Evolutionary conservation across 192 early-diverging fungal species (phyloP), one percentile per base, ranked within the genome.

Genomic region (Coemansia sp.): DNA sequence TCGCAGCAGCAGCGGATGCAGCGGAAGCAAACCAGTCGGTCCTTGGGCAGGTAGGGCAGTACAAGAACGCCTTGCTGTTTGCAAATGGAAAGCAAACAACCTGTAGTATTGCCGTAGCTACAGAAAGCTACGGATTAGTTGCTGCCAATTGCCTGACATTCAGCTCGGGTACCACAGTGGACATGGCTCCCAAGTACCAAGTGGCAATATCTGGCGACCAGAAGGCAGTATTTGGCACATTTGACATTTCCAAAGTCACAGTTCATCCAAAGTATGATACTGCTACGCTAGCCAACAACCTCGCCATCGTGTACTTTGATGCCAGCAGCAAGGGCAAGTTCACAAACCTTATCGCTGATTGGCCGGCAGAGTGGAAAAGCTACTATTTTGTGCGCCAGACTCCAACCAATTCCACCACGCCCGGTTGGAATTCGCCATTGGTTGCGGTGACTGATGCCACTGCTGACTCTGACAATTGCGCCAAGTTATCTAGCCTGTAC

Each of bases 251-350:
- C 3, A 59, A 33, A 10, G 18, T 68, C n/a, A 69, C 47, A 2
- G 42, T 70, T 2, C 49, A 70, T 29, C 63, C 33, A 11, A 24
- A 65, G 22, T 65, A 59, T 9, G 61, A 59, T n/a, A 24, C 67
- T 16, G n/a, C 22, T 18, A 63, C 36, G 5, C 27, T 24, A 1
- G 24, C 38, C 47, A 74, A 74, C 49, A 66, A 68, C n/a, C 3
- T 75, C 2, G 67, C 73, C 3, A 24, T 70, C 11, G 55, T 75
- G 20, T 63, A 75, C 43, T 70, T 59, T 31, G 69, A 75, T 31
- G 59, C 47, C 0, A 33, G 57, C 9, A 38, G 67, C 54, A 34
- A 46, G 13, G 22, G 24, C 20, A 65, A 49, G 0, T 65, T 51
- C 34, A 64, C 64, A 4, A 65, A 65, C 15, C 12, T 18, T 0